These are phyloP conservation scores for Spatholobus suberectus DNA, from an alignment of 306 rosid species.

Conservation along the genomic window DNA sequence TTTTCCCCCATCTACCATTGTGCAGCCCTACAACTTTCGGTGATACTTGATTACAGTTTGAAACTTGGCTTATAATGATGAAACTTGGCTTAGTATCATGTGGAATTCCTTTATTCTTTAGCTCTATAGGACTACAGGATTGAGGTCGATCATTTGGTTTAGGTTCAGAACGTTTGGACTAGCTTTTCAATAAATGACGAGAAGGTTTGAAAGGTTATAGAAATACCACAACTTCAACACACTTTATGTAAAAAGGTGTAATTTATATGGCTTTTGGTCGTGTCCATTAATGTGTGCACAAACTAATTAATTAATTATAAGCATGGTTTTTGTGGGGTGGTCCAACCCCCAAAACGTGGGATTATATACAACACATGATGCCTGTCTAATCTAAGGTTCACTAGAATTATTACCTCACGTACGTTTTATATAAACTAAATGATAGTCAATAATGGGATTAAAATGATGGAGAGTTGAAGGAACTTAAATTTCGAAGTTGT, in stretches of 20 bases:
- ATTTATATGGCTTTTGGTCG: conserved; percentile 18
- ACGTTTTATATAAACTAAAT: not conserved
- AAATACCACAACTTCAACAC: conserved; percentile 16
- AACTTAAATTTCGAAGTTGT: conserved; percentile 23
- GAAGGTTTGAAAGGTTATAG: not conserved
- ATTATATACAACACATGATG: not conserved
- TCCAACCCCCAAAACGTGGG: not conserved
- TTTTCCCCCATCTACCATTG: conserved; percentile 2
- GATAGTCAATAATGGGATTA: conserved; percentile 29
- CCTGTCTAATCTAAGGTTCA: not conserved
- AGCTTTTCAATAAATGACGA: conserved; percentile 32
- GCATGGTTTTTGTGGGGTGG: not conserved
- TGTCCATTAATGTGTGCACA: not conserved
- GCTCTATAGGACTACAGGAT: not conserved
- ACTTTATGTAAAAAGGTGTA: conserved; percentile 19
- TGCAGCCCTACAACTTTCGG: conserved; percentile 60
- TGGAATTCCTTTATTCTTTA: conserved; percentile 17
- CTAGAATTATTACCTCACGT: not conserved
- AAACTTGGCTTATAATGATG: conserved; percentile 50
- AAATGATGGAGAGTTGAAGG: conserved; percentile 29
- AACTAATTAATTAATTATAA: conserved; percentile 15
- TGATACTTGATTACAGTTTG: conserved; percentile 59
- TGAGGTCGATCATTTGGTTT: conserved; percentile 5
- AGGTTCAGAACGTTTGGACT: not conserved
- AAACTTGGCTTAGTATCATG: not conserved